Conservation (phyloP, 23 red algal species). For the Gracilaria gracilis region DNA sequence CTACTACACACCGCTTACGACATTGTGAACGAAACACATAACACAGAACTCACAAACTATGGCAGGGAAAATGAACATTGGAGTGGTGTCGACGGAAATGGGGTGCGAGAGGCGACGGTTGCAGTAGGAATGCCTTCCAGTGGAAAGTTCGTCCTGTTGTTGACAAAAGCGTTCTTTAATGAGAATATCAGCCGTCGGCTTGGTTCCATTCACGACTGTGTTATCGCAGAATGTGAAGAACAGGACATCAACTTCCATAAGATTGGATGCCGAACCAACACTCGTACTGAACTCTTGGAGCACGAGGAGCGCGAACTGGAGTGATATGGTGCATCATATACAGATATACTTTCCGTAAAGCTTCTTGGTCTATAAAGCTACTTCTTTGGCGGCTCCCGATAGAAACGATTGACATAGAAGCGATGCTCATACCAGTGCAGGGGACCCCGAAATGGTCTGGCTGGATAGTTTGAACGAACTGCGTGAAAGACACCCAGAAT, state of each 20-base stretch:
- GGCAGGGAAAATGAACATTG: not conserved
- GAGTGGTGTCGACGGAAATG: not conserved
- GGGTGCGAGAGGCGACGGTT: not conserved
- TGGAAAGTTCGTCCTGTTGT: not conserved
- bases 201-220: not conserved
- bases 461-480: not conserved
- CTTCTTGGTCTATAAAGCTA: not conserved
- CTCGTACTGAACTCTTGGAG: not conserved
- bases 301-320: not conserved
- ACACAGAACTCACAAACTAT: not conserved
- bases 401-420: constrained; percentile 9
- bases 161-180: not conserved
- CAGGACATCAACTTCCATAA: not conserved
- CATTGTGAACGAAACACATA: not conserved
- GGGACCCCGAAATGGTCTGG: not conserved
- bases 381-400: not conserved
- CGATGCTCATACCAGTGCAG: not conserved
- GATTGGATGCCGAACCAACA: not conserved
- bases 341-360: not conserved
- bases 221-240: not conserved
- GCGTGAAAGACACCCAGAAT: not conserved
- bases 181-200: not conserved
- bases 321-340: not conserved
- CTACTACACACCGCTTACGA: not conserved
- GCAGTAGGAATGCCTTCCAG: constrained; percentile 1